A percentile compares a stretch with the other conserved stretches of the same genome.
phyloP scores from a whole-genome alignment of 2,329 filamentous ascomycete genomes.

The Pochonia chlamydosporia region DNA sequence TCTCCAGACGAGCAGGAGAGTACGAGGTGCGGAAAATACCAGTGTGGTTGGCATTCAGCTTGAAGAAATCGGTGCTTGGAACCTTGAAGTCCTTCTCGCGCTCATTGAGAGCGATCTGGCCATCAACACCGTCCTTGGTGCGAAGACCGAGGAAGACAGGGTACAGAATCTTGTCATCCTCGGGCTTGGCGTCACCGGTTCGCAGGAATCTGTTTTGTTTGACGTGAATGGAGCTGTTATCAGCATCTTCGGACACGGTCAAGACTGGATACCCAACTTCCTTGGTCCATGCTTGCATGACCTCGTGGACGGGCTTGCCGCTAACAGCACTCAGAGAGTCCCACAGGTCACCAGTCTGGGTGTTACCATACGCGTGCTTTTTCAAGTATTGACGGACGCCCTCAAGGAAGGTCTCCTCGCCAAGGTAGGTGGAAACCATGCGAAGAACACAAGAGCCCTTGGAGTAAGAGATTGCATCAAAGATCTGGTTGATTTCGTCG shows the following conservation, averaged over 20 bases:
- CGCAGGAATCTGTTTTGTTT: slow-evolving; percentile 94
- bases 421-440: slow-evolving; percentile 95
- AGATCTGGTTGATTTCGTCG: slow-evolving; percentile 96
- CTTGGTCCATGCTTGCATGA: slow-evolving; percentile 97
- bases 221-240: slow-evolving; percentile 68
- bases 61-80: slow-evolving; percentile 81
- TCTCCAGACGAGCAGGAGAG: slow-evolving; percentile 72
- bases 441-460: slow-evolving; percentile 94
- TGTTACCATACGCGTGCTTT: slow-evolving; percentile 96
- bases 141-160: slow-evolving; percentile 85
- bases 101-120: slow-evolving; percentile 31
- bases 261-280: slow-evolving; percentile 91
- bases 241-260: slow-evolving; percentile 63
- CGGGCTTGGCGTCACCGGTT: slow-evolving; percentile 87
- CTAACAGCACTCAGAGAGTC: slow-evolving; percentile 80
- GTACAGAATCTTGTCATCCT: slow-evolving; percentile 83
- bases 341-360: slow-evolving; percentile 87
- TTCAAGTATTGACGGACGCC: slow-evolving; percentile 87
- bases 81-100: slow-evolving; percentile 76
- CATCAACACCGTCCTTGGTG: slow-evolving; percentile 76
- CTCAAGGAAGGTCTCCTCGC: slow-evolving; percentile 88
- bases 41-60: slow-evolving; percentile 92
- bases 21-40: slow-evolving; percentile 91
- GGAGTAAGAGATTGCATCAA: slow-evolving; percentile 94
- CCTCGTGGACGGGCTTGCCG: slow-evolving; percentile 81